Base-by-base conservation (phyloP, 164 flowering plant species). In the Stephania cephalantha region DNA sequence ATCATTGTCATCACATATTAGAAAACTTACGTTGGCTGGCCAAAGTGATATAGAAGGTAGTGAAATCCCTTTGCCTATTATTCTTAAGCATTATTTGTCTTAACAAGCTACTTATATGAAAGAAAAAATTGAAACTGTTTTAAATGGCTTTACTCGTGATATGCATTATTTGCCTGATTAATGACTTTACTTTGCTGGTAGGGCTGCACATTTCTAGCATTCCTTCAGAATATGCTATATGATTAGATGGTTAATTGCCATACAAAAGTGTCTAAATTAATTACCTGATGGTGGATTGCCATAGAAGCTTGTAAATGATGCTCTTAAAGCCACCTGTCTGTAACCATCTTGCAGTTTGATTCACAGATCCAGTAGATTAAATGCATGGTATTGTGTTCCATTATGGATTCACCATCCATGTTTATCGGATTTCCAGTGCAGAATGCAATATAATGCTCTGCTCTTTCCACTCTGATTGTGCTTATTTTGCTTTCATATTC, bases 11-110 rank as follows among this genome's bases (percentile, higher is more conserved):
- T 82, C 88, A 71, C 82, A 81, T 74, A 75, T 90, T 48, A 82
- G 86, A 74, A 88, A 83, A 72, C 91, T 92, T 73, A 82, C 85
- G 7, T 74, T 92, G 81, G 87, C 86, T 77, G 97, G 97, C n/a
- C 84, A 91, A 74, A 85, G 74, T 76, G 94, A 92, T 72, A 74
- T 92, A 10, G 71, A 71, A 63, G 97, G 97, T 92, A 81, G 81
- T 87, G 5, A 69, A 64, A 44, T 71, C 71, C 42, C 53, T 53
- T n/a, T 73, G 48, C 63, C 13, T 73, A 44, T 66, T 50, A 31
- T 73, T 35, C 55, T 50, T 17, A 0, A 68, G 46, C 46, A 30
- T 20, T 22, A n/a, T n/a, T 66, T 72, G 25, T 30, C 65, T 58
- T 20, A 20, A 58, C n/a, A 58, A 58, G 65, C n/a, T 58, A 0